These are phyloP conservation scores for Suillus weaverae DNA, from an alignment of 768 basidiomycete species.

Conservation along the genomic window DNA sequence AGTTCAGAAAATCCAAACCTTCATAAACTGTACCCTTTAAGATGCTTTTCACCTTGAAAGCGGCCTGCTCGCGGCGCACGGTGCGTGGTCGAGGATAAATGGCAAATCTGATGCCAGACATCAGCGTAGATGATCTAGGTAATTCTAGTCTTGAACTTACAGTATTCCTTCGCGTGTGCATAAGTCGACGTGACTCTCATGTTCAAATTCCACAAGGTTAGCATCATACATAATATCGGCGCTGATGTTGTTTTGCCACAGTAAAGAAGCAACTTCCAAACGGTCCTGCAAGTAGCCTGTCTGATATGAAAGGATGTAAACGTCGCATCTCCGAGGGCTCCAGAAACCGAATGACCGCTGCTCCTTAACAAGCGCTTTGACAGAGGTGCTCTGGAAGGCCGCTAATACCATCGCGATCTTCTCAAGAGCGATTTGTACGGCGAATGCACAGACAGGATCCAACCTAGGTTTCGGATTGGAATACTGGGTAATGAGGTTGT, in stretches of 20 bases:
- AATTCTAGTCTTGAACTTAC: conserved; percentile 42
- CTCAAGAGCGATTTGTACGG: conserved; percentile 75
- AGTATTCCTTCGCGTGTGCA: conserved; percentile 83
- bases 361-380: conserved; percentile 72
- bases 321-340: conserved; percentile 88
- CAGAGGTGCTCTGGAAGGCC: conserved; percentile 62
- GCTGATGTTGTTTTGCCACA: conserved; percentile 83
- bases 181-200: conserved; percentile 63
- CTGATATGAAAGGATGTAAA: conserved; percentile 80
- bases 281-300: conserved; percentile 75
- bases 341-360: conserved; percentile 83
- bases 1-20: conserved; percentile 40
- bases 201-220: conserved; percentile 58
- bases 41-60: conserved; percentile 83
- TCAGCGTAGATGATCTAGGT: conserved; percentile 28
- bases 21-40: conserved; percentile 77
- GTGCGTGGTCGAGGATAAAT: conserved; percentile 56
- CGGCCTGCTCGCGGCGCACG: conserved; percentile 57
- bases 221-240: conserved; percentile 88
- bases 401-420: conserved; percentile 73
- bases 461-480: conserved; percentile 52
- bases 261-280: conserved; percentile 69
- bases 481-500: conserved; percentile 64
- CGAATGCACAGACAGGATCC: conserved; percentile 65
- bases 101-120: conserved; percentile 50